Base-by-base conservation (phyloP, 768 basidiomycete species). In the Collybia sordida region DNA sequence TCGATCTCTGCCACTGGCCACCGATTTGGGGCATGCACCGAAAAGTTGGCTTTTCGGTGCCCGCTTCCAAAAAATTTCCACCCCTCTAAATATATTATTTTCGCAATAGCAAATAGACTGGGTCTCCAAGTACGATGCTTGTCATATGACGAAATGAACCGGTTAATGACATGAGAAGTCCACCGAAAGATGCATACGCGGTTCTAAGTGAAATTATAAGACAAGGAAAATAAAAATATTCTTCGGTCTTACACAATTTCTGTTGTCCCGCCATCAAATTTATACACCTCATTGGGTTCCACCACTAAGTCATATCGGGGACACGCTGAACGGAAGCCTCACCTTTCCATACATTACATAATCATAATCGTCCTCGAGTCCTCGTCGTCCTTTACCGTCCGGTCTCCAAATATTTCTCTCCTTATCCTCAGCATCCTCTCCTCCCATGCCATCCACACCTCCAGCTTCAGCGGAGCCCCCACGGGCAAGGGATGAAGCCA, bases 331-430 rank as follows among this genome's bases (percentile, higher is more conserved):
- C 17, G 7, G 43, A 48, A 18, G 6, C 34, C 77, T 50, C 56
- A 95, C 93, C 85, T 95, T 98, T 25, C 96, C 96, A 66, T 92
- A 94, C 94, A 98, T 98, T 57, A 99, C 96, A 74, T 98, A 99
- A 63, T 98, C 95, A 62, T 93, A 99, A 57, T 98, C 94, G 51
- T 93, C 89, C 55, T 98, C 96, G 22, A 99, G 66, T 9, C 86
- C 95, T 64, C 81, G 78, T 57, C 77, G 79, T 12, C 81, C 91
- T 69, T 86, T 93, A 31, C 86, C 86, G 62, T 91, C 90, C 44
- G 91, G 91, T 61, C 91, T 72, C 91, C 91, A 93, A 15, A 87
- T 80, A 62, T 89, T 79, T 48, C 85, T 72, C 56, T 90, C 88
- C 65, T 90, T 84, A 59, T 90, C 88, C 19, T 83, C 81, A 22